Base-by-base conservation (phyloP, 208 protist species). In the Crithidia sp. region DNA sequence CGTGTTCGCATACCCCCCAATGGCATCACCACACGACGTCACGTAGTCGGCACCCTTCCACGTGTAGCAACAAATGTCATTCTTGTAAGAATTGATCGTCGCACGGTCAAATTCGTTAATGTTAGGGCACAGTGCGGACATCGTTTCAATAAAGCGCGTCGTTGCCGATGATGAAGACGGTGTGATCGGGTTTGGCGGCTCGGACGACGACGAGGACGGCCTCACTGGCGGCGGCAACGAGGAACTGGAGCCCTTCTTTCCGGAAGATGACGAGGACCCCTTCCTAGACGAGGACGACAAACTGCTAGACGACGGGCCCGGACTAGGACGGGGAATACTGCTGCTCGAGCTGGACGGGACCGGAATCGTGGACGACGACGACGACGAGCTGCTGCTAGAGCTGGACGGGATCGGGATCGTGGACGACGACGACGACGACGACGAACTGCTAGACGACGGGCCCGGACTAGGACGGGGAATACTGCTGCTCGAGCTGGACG, bases 21-120 rank as follows among this genome's bases (percentile, higher is more conserved):
- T 72, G 0, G 49, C 13, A 19, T 78, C 52, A 28, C 73, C 73
- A 49, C 73, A 78, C 0, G 73, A 13, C 0, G 37, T 62, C 2
- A 49, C 39, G 17, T 78, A 68, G 4, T 65, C 59, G 0, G 60
- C 40, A 5, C 58, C 73, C 16, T 61, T 2, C 73, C 66, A 71
- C 5, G 7, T 13, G n/a, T 2, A 64, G 17, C 73, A 78, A 36
- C 73, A 78, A 28, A 78, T 78, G 5, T 71, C 52, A 4, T 58
- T n/a, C 52, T 67, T 71, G 37, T 68, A 39, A 40, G 17, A 1
- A 0, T 53, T 13, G 12, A 78, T 50, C 2, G 50, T 52, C 2
- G 50, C 64, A 2, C 39, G n/a, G 16, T 64, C 65, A 2, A 45
- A 44, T 2, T 47, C 59, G 1, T 63, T 50, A 3, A 57, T 55